Evolutionary conservation across 805 yeast genomes (phyloP).

Genomic region (Yamadazyma philogaea): DNA sequence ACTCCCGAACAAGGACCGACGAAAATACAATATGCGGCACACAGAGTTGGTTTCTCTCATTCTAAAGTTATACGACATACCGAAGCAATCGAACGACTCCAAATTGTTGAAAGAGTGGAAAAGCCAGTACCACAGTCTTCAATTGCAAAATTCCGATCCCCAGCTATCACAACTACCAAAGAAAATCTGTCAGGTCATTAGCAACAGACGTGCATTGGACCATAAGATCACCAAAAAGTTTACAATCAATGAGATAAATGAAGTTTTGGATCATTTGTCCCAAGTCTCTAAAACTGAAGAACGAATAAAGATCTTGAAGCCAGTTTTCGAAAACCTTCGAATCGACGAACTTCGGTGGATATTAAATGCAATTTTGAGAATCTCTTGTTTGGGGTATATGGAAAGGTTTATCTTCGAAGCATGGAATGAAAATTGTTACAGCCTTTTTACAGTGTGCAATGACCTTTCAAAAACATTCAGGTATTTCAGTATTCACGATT

Average conservation of each 20-base stretch:
- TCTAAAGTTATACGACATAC: slow-evolving; percentile 52
- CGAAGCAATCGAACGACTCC: slow-evolving; percentile 61
- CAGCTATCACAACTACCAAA: slow-evolving; percentile 42
- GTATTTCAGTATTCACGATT: slow-evolving; percentile 23
- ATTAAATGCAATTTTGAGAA: slow-evolving; percentile 61
- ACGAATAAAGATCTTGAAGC: slow-evolving; percentile 44
- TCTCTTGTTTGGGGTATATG: slow-evolving; percentile 56
- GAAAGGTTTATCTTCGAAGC: slow-evolving; percentile 53
- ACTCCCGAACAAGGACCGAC: slow-evolving; percentile 60
- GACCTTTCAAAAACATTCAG: slow-evolving; percentile 58
- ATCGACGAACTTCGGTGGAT: slow-evolving; percentile 66
- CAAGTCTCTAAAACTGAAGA: slow-evolving; percentile 23
- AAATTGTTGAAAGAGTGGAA: slow-evolving; percentile 36
- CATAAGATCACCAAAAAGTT: slow-evolving; percentile 24
- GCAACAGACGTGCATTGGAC: slow-evolving; percentile 45
- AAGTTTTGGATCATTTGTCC: slow-evolving; percentile 27
- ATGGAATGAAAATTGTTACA: slow-evolving; percentile 81
- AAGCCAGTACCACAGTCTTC: slow-evolving; percentile 25
- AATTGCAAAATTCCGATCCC: slow-evolving; percentile 21
- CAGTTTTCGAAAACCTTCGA: slow-evolving; percentile 52
- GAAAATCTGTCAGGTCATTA: slow-evolving; percentile 50
- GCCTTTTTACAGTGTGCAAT: slow-evolving; percentile 61
- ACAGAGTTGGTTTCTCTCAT: slow-evolving; percentile 48
- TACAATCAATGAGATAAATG: slow-evolving; percentile 31
- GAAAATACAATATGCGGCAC: slow-evolving; percentile 65